These are phyloP conservation scores for Ustilago vetiveriae DNA, from an alignment of 1,284 basidiomycete genomes.

Conservation along the genomic window DNA sequence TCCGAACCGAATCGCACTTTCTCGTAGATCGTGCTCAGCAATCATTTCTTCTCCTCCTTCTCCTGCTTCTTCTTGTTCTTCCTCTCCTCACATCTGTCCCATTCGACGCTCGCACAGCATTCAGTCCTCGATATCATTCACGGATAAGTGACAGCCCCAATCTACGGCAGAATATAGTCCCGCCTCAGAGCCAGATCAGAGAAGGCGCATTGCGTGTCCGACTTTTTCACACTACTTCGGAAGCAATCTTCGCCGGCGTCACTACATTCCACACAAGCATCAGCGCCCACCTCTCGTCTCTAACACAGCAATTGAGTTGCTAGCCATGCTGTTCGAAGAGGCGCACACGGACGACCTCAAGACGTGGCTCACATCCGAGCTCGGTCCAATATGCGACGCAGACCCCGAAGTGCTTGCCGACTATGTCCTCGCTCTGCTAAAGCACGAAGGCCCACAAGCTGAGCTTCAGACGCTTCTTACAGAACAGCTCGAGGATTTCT, in stretches of 20 bases:
- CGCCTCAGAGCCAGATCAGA: too few species aligned
- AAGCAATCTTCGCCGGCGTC: too few species aligned
- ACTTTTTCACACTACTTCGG: too few species aligned
- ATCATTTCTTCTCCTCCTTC: background rate
- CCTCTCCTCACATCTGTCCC: background rate
- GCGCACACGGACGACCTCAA: conserved; percentile 57
- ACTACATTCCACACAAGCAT: too few species aligned
- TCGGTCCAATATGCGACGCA: conserved; percentile 78
- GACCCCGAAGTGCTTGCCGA: conserved; percentile 92
- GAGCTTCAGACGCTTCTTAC: conserved; percentile 83
- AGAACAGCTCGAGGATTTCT: conserved; percentile 85
- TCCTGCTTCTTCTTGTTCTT: background rate
- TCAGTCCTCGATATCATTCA: too few species aligned
- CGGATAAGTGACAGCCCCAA: too few species aligned
- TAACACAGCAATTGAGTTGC: too few species aligned
- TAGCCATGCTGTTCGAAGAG: conserved; percentile 46
- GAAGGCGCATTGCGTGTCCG: too few species aligned
- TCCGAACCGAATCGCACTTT: too few species aligned
- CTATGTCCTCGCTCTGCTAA: conserved; percentile 91
- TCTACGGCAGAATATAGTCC: too few species aligned
- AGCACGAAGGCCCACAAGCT: conserved; percentile 83
- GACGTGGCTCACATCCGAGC: conserved; percentile 58
- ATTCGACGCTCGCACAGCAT: background rate
- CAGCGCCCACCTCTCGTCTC: too few species aligned
- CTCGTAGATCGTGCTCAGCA: background rate